Evolutionary conservation across 169 alveolate genomes (phyloP).

Genomic region (Theileria luwenshuni): DNA sequence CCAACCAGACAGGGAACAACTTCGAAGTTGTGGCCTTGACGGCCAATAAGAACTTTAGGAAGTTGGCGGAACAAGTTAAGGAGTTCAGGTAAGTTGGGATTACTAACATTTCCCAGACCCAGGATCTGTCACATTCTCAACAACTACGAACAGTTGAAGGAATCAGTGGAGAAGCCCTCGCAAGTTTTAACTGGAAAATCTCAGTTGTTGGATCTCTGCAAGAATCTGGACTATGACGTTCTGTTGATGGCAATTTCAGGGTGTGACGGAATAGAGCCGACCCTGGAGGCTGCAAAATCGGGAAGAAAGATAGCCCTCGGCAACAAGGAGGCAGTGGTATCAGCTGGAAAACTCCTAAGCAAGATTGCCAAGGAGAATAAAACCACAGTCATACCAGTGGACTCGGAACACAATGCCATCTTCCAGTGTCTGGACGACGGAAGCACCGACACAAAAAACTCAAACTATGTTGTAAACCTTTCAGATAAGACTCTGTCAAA

Average conservation of each 20-base stretch:
- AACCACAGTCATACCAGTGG: slow-evolving; percentile 76
- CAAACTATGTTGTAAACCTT: slow-evolving; percentile 34
- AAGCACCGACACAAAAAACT: slow-evolving; percentile 31
- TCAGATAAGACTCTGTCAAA: slow-evolving; percentile 30
- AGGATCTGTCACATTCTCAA: slow-evolving; percentile 57
- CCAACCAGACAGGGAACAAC: slow-evolving; percentile 49
- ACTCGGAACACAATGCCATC: slow-evolving; percentile 86
- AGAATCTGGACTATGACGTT: slow-evolving; percentile 60
- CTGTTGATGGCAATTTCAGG: slow-evolving; percentile 83
- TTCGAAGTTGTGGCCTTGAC: slow-evolving; percentile 81
- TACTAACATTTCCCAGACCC: slow-evolving; percentile 62
- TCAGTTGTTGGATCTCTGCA: slow-evolving; percentile 70
- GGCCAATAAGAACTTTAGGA: slow-evolving; percentile 69
- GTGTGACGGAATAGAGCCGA: slow-evolving; percentile 85
- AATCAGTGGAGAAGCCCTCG: slow-evolving; percentile 26
- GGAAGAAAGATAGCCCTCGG: slow-evolving; percentile 82
- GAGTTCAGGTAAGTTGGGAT: slow-evolving; percentile 45
- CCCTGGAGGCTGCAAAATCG: slow-evolving; percentile 77
- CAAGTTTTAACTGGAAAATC: slow-evolving; percentile 64
- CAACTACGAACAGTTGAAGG: slow-evolving; percentile 52
- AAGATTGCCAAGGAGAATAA: slow-evolving; percentile 45
- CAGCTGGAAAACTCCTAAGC: slow-evolving; percentile 73
- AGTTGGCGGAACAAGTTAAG: slow-evolving; percentile 72
- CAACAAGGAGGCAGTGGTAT: slow-evolving; percentile 84
- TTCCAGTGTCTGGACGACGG: slow-evolving; percentile 78